phyloP scores from a whole-genome alignment of 371 early-diverging fungal genomes.

The Parasitella parasitica region DNA sequence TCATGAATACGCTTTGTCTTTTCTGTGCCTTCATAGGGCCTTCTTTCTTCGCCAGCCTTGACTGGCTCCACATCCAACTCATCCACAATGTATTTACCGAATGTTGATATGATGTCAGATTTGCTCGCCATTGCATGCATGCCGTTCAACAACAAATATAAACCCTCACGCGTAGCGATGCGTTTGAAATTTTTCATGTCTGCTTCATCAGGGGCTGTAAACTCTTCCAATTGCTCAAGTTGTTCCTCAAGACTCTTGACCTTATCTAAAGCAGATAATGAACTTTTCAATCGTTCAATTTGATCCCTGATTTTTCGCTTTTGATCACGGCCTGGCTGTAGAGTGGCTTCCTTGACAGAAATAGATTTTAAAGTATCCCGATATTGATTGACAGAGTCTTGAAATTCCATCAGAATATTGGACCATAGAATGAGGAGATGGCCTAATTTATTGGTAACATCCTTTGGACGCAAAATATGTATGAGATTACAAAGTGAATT shows the following conservation, averaged over 20 bases:
- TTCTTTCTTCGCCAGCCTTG: constrained; percentile 26
- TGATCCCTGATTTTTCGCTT: constrained; percentile 28
- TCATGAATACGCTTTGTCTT: constrained; percentile 35
- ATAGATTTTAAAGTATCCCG: constrained; percentile 39
- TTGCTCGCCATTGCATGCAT: constrained; percentile 47
- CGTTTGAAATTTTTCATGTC: constrained; percentile 44
- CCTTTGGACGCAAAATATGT: no score
- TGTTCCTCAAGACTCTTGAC: constrained; percentile 33
- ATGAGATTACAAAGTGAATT: no score
- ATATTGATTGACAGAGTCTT: constrained; percentile 39
- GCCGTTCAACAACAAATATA: constrained; percentile 42
- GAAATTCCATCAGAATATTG: constrained; percentile 30
- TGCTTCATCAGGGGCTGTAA: constrained; percentile 26
- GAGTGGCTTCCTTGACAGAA: constrained; percentile 25
- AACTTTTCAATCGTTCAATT: constrained; percentile 27
- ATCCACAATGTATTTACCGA: constrained; percentile 48
- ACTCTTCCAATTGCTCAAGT: constrained; percentile 24
- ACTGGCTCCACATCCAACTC: constrained; percentile 38
- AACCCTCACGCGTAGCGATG: constrained; percentile 37
- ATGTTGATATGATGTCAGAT: constrained; percentile 40
- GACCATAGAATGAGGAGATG: constrained; percentile 32
- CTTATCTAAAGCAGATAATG: constrained; percentile 30
- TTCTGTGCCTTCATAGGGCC: constrained; percentile 20
- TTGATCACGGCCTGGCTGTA: constrained; percentile 31
- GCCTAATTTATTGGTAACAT: constrained; percentile 37